phyloP scores from a whole-genome alignment of 768 basidiomycete species.

The Agrocybe chaxingu region DNA sequence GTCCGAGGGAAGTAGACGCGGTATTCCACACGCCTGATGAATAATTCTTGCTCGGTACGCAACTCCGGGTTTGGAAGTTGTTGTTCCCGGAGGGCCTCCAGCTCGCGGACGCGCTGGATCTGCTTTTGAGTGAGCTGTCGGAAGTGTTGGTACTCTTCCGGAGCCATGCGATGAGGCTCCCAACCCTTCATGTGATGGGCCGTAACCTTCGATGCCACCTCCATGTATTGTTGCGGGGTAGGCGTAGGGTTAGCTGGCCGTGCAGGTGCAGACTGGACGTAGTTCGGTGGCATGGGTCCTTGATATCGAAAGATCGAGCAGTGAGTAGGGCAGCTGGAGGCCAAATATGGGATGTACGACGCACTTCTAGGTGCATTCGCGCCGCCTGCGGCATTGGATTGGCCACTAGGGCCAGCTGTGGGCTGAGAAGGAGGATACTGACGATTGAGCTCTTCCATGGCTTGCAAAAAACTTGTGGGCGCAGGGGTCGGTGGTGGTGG shows the following conservation, averaged over 20 bases:
- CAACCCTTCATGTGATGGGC: constrained; percentile 13
- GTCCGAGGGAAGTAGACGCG: constrained; percentile 27
- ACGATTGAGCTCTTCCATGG: constrained; percentile 2
- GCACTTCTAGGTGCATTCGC: no score
- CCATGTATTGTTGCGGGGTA: background rate
- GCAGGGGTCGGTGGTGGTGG: background rate
- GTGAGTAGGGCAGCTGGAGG: no score
- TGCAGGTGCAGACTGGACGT: background rate
- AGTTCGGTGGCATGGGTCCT: no score
- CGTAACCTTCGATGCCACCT: constrained; percentile 4
- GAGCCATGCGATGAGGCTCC: constrained; percentile 11
- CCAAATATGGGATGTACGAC: no score
- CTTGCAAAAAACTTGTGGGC: background rate
- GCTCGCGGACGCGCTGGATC: constrained; percentile 13
- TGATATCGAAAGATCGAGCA: no score
- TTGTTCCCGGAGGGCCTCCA: constrained; percentile 12
- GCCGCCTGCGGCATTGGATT: background rate
- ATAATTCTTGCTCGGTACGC: constrained; percentile 24
- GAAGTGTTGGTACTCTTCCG: constrained; percentile 7
- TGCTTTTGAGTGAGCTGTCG: constrained; percentile 8
- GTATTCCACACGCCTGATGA: constrained; percentile 31
- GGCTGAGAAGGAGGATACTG: background rate
- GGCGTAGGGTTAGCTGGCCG: background rate
- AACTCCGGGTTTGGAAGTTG: background rate
- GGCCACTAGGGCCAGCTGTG: background rate